Conservation (phyloP, 1,139 yeast species). For the Candida buenavistaensis region DNA sequence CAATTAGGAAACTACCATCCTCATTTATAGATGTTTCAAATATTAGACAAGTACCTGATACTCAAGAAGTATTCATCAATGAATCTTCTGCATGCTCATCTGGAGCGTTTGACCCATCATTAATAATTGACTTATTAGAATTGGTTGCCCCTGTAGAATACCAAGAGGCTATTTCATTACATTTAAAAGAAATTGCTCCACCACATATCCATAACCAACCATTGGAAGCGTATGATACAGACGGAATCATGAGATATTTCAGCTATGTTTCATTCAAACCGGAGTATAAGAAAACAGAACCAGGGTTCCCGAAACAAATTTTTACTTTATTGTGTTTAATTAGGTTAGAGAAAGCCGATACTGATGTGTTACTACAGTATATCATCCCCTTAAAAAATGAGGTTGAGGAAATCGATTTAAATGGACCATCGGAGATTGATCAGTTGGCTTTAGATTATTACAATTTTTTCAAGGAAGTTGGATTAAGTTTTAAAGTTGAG, state of each 20-base stretch:
- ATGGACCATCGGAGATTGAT: slow-evolving; percentile 19
- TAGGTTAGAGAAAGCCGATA: slow-evolving; percentile 47
- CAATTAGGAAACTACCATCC: slow-evolving; percentile 40
- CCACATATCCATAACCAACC: slow-evolving; percentile 6
- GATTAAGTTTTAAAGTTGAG: slow-evolving; percentile 19
- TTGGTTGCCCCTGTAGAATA: slow-evolving; percentile 40
- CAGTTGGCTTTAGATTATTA: slow-evolving; percentile 14
- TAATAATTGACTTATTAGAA: slow-evolving; percentile 75
- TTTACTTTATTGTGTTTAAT: slow-evolving; percentile 44
- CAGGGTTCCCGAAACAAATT: slow-evolving; percentile 8
- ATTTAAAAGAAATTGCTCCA: slow-evolving; percentile 40
- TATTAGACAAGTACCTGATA: slow-evolving; percentile 80
- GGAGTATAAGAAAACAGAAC: slow-evolving; percentile 7
- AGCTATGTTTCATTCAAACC: slow-evolving; percentile 11
- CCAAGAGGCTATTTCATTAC: slow-evolving; percentile 36
- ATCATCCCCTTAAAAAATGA: slow-evolving; percentile 47
- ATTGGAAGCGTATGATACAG: slow-evolving; percentile 7
- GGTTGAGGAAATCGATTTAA: slow-evolving; percentile 11
- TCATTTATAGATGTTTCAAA: slow-evolving; percentile 61
- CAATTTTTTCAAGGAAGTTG: slow-evolving; percentile 18
- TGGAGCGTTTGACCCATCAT: slow-evolving; percentile 50
- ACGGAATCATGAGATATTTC: slow-evolving; percentile 9
- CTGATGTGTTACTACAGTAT: slow-evolving; percentile 65
- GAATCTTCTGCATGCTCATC: slow-evolving; percentile 23
- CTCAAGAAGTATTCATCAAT: slow-evolving; percentile 78